Conservation (phyloP, 2,329 filamentous ascomycete species). For the Aspergillus ibericus region DNA sequence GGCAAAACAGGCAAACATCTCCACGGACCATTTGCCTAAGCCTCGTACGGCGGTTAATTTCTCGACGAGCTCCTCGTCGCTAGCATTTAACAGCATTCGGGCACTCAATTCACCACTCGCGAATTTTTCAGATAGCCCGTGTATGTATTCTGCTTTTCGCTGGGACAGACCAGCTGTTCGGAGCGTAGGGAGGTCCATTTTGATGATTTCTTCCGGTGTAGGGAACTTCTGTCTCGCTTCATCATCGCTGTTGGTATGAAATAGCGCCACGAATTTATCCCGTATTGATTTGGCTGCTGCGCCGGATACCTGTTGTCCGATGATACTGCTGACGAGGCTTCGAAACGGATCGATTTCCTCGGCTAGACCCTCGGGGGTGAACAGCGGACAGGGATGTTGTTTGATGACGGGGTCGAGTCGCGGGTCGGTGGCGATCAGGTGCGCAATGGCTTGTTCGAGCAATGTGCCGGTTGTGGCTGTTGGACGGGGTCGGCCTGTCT, state of each 20-base stretch:
- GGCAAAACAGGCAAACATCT: constrained; percentile 98
- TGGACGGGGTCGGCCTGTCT: constrained; percentile 41
- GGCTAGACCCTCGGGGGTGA: constrained; percentile 76
- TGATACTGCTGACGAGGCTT: constrained; percentile 79
- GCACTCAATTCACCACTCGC: constrained; percentile 71
- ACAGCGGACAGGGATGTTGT: constrained; percentile 72
- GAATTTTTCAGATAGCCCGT: constrained; percentile 82
- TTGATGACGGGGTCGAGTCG: constrained; percentile 72
- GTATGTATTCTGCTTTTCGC: constrained; percentile 93
- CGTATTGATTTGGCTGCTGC: constrained; percentile 89
- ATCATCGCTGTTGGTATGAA: constrained; percentile 45
- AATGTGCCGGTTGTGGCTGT: constrained; percentile 68
- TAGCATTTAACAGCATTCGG: constrained; percentile 71
- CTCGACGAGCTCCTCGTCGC: constrained; percentile 82
- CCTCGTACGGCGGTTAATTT: constrained; percentile 83
- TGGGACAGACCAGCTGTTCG: constrained; percentile 86
- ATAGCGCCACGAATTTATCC: constrained; percentile 76
- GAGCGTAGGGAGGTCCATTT: constrained; percentile 63
- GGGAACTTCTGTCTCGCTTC: constrained; percentile 60
- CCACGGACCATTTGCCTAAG: constrained; percentile 84
- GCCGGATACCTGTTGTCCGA: constrained; percentile 93
- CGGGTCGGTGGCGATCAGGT: constrained; percentile 71
- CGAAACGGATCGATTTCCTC: constrained; percentile 88
- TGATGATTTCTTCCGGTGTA: constrained; percentile 69
- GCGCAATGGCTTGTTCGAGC: constrained; percentile 71